Conservation (phyloP, 176 grass and related monocot genomes). For the Typha latifolia region DNA sequence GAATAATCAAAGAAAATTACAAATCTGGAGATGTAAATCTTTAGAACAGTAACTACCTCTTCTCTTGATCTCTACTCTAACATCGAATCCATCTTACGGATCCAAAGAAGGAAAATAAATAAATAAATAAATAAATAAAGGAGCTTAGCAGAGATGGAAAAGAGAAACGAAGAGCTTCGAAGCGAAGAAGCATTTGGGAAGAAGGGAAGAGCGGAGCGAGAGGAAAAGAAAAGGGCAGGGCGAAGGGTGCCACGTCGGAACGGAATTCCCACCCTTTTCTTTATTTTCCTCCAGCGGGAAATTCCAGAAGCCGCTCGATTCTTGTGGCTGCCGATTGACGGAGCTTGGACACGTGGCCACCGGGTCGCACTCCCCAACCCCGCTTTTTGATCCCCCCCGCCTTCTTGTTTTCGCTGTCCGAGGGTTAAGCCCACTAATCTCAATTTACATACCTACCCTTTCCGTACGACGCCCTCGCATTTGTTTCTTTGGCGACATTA, state of each 20-base stretch:
- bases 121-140: neutral
- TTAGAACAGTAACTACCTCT: neutral
- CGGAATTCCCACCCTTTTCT: conserved; percentile 15
- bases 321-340: conserved; percentile 35
- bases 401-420: neutral
- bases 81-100: neutral
- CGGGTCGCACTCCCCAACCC: neutral
- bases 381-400: neutral
- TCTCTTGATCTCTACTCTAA: neutral
- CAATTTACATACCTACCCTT: neutral
- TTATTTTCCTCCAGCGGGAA: neutral
- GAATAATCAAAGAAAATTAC: too few species aligned
- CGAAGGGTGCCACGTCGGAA: conserved; percentile 48
- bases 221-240: conserved; percentile 26
- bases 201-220: neutral
- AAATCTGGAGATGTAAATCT: too few species aligned
- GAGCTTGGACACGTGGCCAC: conserved; percentile 4
- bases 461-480: too few species aligned
- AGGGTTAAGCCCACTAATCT: neutral
- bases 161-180: conserved; percentile 3
- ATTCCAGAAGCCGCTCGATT: conserved; percentile 28
- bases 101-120: neutral
- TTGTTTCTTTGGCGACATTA: too few species aligned
- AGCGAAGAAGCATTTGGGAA: conserved; percentile 3
- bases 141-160: neutral